Evolutionary conservation across 2,329 filamentous ascomycete species (phyloP).

Genomic region (Neurospora crassa): DNA sequence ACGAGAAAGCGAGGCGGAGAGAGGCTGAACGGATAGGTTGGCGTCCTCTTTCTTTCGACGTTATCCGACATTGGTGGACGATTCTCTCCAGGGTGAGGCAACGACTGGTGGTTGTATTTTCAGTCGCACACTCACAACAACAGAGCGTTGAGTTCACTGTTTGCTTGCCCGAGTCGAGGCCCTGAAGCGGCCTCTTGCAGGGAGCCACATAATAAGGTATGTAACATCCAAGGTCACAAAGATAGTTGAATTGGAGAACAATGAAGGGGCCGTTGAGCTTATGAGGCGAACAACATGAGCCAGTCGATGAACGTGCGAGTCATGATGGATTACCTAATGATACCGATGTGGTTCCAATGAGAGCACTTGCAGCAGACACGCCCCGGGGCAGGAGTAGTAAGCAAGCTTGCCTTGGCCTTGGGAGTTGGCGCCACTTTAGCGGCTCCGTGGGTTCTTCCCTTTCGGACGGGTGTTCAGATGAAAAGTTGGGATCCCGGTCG

Average conservation of each 20-base stretch:
- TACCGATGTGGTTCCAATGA: not conserved
- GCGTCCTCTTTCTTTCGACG: not conserved
- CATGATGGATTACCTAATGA: not conserved
- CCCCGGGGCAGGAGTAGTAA: not conserved
- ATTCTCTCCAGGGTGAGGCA: not conserved
- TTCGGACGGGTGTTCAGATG: not conserved
- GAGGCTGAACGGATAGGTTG: not conserved
- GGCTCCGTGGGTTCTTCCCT: not conserved
- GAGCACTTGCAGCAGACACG: not conserved
- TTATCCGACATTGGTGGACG: not conserved
- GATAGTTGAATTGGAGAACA: not conserved
- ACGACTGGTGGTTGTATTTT: not conserved
- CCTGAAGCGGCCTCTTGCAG: not conserved
- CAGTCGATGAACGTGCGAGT: not conserved
- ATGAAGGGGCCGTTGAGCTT: not conserved
- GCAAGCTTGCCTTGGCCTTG: not conserved
- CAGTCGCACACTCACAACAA: not conserved
- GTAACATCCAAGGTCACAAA: not conserved
- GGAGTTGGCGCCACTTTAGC: not conserved
- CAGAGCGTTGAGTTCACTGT: not conserved
- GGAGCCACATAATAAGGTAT: not conserved
- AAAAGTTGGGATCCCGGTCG: not conserved
- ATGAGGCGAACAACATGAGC: not conserved
- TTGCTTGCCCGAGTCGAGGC: not conserved
- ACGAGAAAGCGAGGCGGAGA: not conserved